Base-by-base conservation (phyloP, 148 eudicot genomes). In the Polygonum aviculare region DNA sequence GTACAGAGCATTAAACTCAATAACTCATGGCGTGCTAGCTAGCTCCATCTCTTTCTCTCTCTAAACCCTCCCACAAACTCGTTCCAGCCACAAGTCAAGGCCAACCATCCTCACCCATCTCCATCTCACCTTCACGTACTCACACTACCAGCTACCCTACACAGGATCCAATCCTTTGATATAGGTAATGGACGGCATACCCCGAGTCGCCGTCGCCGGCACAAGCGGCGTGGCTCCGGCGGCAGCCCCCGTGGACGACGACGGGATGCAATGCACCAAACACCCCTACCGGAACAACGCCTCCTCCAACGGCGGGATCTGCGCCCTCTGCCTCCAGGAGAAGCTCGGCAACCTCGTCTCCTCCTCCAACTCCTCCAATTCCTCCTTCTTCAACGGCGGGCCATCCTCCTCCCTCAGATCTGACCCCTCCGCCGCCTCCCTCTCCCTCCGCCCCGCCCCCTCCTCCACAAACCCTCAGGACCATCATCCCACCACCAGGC, bases 291-390 rank as follows among this genome's bases (percentile, higher is more conserved):
- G 85, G 33, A 85, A 76, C 90, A 84, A 74, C 70, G 75, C 87
- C 48, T 82, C 89, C 0, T 87, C 87, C 4, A 14, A 12, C 72
- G 84, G 81, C 35, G 98, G 97, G 40, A 94, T 94, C 81, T 94
- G 98, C 76, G 91, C 95, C 0, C 79, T 91, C 4, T 94, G 98
- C 73, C 89, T 94, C 21, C 98, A 91, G 81, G 98, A 94, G 21
- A 94, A 94, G 75, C 88, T 94, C 0, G 95, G 98, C 1, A 94
- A 90, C 31, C 85, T 94, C 1, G 97, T 91, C 39, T 90, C 97
- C 3, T 81, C 93, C 8, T n/a, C n/a, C n/a, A n/a, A n/a, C n/a
- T 91, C 98, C 33, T 90, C 97, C 3, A n/a, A n/a, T n/a, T 81
- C 90, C 9, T 80, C 91, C 19, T 62, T 87, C 22, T 82, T 88